Conservation (phyloP, 495 filamentous ascomycete species). For the Neurospora sp. region DNA sequence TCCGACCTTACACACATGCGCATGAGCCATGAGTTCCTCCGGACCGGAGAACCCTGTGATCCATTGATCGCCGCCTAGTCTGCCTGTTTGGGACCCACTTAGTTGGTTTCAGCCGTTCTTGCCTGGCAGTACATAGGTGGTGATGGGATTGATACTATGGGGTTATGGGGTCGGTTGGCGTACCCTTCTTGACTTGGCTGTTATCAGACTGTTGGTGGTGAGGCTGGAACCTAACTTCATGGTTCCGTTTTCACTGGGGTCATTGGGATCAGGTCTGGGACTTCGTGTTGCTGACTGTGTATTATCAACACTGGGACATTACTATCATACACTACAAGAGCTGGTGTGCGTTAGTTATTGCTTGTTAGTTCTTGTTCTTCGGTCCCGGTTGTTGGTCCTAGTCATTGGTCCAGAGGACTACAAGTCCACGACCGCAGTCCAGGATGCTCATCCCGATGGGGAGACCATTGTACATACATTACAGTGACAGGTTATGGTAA, state of each 20-base stretch:
- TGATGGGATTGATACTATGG: not conserved
- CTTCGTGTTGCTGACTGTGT: not conserved
- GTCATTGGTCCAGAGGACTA: too few species aligned
- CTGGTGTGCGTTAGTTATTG: too few species aligned
- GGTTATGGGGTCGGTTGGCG: not conserved
- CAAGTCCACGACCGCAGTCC: too few species aligned
- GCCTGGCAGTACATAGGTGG: not conserved
- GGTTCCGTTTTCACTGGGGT: not conserved
- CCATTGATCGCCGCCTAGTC: not conserved
- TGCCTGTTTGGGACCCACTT: not conserved
- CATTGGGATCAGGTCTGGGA: not conserved
- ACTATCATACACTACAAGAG: too few species aligned
- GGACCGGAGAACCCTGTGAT: not conserved
- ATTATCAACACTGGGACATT: not conserved
- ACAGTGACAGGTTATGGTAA: too few species aligned
- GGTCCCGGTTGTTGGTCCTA: too few species aligned
- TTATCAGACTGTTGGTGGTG: not conserved
- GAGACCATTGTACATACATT: too few species aligned
- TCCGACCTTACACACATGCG: not conserved
- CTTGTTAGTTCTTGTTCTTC: too few species aligned
- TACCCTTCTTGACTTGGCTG: not conserved
- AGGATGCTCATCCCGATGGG: too few species aligned
- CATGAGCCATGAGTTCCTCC: not conserved
- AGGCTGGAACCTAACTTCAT: not conserved
- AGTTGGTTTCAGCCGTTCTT: not conserved